Base-by-base conservation (phyloP, 805 yeast genomes). In the Vanderwaltozyma tropicalis region DNA sequence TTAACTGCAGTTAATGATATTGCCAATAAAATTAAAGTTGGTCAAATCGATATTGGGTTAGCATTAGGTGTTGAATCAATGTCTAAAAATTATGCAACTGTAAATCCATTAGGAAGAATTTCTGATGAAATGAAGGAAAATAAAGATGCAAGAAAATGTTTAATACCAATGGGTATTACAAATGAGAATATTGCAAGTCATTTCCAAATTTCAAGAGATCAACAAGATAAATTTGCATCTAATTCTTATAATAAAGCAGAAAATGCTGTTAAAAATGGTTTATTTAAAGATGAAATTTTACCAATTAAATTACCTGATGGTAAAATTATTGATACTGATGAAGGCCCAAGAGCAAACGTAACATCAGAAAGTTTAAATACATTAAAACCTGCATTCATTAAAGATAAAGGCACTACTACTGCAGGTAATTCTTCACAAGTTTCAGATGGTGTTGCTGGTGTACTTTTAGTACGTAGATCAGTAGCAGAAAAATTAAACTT, bases 341-440 rank as follows among this genome's bases (percentile, higher is more conserved):
- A 88, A 58, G 97, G 97, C 10, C 92, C 95, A 57, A 76, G 97
- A 61, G 65, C 70, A 50, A 84, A 84, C 43, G 95, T 86, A 43
- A 86, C 95, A 31, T 76, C 87, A 28, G 77, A 73, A 47, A 74
- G 83, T 5, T 71, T 89, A 48, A 68, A 69, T 39, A 86, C 80
- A 61, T 65, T 89, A 50, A 78, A 71, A 63, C 94, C 97, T 12
- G 95, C 96, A 10, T 89, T 89, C 71, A 73, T 71, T 52, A 71
- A 75, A 44, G 79, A 79, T 47, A 48, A 48, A 35, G 97, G 97
- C 42, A 59, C 80, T 26, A 86, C 97, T 8, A 88, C 84, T 47
- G 97, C 97, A 25, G 97, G 97, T 52, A 89, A 89, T 62, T 85
- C 97, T 2, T 89, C 96, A 0, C 97, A 89, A 66, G 82, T 89